Evolutionary conservation across 1,284 basidiomycete species (phyloP).

Genomic region (Hypsizygus ulmarius): DNA sequence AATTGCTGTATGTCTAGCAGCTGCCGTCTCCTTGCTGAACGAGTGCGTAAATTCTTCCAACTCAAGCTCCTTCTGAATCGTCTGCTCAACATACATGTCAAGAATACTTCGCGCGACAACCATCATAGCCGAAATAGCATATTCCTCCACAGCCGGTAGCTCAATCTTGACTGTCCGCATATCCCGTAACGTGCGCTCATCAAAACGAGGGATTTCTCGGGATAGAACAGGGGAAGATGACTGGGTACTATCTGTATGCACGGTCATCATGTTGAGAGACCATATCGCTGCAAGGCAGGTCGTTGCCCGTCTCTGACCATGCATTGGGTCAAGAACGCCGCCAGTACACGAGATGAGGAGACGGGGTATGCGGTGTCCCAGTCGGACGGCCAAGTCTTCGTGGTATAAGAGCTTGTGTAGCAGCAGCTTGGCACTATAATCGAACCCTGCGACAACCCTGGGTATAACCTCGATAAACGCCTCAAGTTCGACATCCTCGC

Average conservation of each 20-base stretch:
- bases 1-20: background rate
- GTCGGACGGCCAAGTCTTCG: conserved; percentile 26
- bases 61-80: conserved; percentile 21
- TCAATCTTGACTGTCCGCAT: conserved; percentile 22
- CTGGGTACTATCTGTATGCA: conserved; percentile 22
- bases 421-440: conserved; percentile 38
- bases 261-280: conserved; percentile 38
- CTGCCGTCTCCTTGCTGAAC: background rate
- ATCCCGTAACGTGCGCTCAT: conserved; percentile 30
- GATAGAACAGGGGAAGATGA: conserved; percentile 15
- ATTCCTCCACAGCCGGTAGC: conserved; percentile 23
- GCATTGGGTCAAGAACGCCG: conserved; percentile 21
- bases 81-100: conserved; percentile 31
- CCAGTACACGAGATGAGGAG: conserved; percentile 30
- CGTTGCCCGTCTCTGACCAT: conserved; percentile 28
- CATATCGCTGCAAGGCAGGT: conserved; percentile 36
- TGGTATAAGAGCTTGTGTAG: conserved; percentile 31
- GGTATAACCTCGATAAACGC: conserved; percentile 36
- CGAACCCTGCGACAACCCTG: conserved; percentile 31
- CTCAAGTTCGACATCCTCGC: conserved; percentile 34
- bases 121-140: conserved; percentile 27
- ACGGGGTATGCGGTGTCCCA: conserved; percentile 33
- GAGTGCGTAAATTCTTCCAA: conserved; percentile 16
- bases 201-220: conserved; percentile 28
- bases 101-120: conserved; percentile 31